A percentile compares a stretch with the other conserved stretches of the same genome.
phyloP scores from a whole-genome alignment of 2,329 filamentous ascomycete species.

The Grosmannia penicillata region DNA sequence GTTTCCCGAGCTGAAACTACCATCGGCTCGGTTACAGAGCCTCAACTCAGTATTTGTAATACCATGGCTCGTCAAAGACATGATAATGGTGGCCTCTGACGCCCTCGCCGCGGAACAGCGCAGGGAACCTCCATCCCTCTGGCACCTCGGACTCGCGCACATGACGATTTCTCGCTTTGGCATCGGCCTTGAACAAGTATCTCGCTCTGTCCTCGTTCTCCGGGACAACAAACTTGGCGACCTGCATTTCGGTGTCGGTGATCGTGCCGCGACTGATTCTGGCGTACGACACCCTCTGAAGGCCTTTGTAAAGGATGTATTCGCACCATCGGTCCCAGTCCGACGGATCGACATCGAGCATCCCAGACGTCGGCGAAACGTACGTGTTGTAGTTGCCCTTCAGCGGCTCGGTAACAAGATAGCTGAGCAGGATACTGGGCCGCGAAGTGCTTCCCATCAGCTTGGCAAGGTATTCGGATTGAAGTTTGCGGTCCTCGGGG shows the following conservation, averaged over 20 bases:
- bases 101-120: slow-evolving; percentile 68
- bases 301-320: slow-evolving; percentile 88
- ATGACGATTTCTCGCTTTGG: slow-evolving; percentile 40
- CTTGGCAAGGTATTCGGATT: slow-evolving; percentile 71
- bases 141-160: slow-evolving; percentile 62
- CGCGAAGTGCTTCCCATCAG: slow-evolving; percentile 74
- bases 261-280: slow-evolving; percentile 79
- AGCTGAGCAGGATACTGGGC: slow-evolving; percentile 74
- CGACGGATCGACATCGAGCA: slow-evolving; percentile 83
- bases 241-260: slow-evolving; percentile 93
- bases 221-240: slow-evolving; percentile 86
- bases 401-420: slow-evolving; percentile 79
- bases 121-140: slow-evolving; percentile 67
- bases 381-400: slow-evolving; percentile 96
- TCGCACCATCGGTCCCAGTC: slow-evolving; percentile 99
- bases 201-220: slow-evolving; percentile 29
- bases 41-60: slow-evolving; percentile 30
- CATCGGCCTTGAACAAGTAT: slow-evolving; percentile 32
- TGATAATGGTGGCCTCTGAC: slow-evolving; percentile 86
- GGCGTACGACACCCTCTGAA: slow-evolving; percentile 79
- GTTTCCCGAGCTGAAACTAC: neutral
- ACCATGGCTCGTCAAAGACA: slow-evolving; percentile 85
- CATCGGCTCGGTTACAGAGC: no score
- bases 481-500: slow-evolving; percentile 73
- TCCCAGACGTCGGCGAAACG: slow-evolving; percentile 71